Conservation (phyloP, 73 alveolate species). For the Tetrahymena thermophila region DNA sequence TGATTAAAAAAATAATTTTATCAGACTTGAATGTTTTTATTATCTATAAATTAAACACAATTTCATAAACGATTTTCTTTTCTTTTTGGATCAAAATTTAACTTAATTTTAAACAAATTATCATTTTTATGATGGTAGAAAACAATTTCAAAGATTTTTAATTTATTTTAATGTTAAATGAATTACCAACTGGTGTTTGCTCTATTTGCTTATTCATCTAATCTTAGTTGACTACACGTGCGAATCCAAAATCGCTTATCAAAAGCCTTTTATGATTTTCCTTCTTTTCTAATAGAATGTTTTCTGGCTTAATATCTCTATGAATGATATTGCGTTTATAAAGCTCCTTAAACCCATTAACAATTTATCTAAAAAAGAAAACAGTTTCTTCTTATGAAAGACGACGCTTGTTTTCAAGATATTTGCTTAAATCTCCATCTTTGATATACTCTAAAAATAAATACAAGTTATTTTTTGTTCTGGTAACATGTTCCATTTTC, state of each 20-base stretch:
- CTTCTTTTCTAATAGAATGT: background rate
- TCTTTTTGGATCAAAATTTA: no score
- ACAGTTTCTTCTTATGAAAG: background rate
- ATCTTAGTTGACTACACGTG: background rate
- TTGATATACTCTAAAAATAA: background rate
- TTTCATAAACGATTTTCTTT: no score
- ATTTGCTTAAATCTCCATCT: background rate
- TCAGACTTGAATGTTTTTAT: no score
- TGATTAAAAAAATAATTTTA: no score
- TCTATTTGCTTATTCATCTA: background rate
- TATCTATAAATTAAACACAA: no score
- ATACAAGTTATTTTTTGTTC: background rate
- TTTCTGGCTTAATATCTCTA: background rate
- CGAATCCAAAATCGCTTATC: background rate
- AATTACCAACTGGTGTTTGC: conserved; percentile 1
- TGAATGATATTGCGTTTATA: background rate
- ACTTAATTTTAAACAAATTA: no score
- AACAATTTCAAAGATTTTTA: no score
- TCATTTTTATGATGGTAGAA: no score
- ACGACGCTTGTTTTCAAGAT: background rate
- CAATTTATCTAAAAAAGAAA: background rate
- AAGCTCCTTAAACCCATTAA: background rate
- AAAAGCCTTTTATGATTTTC: background rate
- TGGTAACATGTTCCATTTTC: background rate
- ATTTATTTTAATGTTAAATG: no score